Base-by-base conservation (phyloP, 306 rosid species). In the Astragalus membranaceus region DNA sequence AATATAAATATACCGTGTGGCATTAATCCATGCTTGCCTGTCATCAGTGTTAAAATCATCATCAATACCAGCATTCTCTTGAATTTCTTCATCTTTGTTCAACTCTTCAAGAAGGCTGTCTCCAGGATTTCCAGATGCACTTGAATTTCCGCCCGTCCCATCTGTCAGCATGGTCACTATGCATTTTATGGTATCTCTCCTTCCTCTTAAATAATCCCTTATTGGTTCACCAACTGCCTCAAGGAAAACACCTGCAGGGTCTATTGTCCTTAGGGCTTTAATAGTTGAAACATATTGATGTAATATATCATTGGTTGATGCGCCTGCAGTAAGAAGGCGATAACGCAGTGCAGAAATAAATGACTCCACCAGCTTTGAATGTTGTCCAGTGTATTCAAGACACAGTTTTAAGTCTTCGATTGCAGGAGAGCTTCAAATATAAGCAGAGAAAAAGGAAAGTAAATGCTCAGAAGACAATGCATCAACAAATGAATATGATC, bases 171-270 rank as follows among this genome's bases (percentile, higher is more conserved):
- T 93, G 55, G 97, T 93, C 20, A 93, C 98, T 71, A 93, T 90
- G 76, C 97, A 90, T 82, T 93, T 93, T 78, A 93, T 93, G 73
- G 98, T 90, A 86, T 93, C 98, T 78, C 92, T 90, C 78, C 98
- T 87, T 79, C 98, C 97, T 77, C 96, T 90, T 78, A 93, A 79
- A 75, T 93, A 93, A 76, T 93, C 98, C 75, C 97, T 85, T 80
- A 93, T 93, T 36, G 98, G 98, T 54, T 93, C 98, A 55, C 98
- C 96, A 51, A 90, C 97, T 60, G 97, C 97, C 86, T 93, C 98
- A 61, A 90, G 97, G 77, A 93, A 93, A 81, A 93, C 94, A 72
- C 92, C 98, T 4, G 98, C 97, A 17, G 97, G 96, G 79, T 93
- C 97, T 80, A 93, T 90, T 64, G 92, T 90, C 76, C 97, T 85